phyloP scores from a whole-genome alignment of 768 basidiomycete genomes.

The Suillus subalutaceus region DNA sequence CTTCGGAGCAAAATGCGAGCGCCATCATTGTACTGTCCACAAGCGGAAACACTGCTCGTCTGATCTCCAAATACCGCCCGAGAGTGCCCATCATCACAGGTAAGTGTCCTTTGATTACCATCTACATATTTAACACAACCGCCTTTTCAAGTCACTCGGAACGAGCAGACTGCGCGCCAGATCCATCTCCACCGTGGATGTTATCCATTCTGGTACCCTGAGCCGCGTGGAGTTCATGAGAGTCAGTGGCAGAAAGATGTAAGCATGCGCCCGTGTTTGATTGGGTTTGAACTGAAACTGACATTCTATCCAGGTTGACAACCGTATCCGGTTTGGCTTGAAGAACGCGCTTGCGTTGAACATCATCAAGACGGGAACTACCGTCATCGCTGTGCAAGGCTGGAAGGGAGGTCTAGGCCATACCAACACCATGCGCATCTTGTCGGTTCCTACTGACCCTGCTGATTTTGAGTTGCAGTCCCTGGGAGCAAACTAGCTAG shows the following conservation, averaged over 20 bases:
- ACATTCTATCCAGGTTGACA: conserved; percentile 64
- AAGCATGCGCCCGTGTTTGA: conserved; percentile 30
- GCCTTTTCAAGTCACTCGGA: conserved; percentile 77
- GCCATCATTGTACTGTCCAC: conserved; percentile 97
- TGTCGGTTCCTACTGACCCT: conserved; percentile 79
- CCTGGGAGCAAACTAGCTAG: conserved; percentile 37
- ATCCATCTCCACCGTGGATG: conserved; percentile 95
- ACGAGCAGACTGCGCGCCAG: conserved; percentile 93
- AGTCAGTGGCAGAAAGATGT: conserved; percentile 99
- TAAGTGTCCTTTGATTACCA: conserved; percentile 37
- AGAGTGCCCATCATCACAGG: conserved; percentile 92
- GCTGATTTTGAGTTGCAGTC: conserved; percentile 80
- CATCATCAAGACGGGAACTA: conserved; percentile 85
- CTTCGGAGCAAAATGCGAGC: conserved; percentile 91
- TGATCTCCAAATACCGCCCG: conserved; percentile 96
- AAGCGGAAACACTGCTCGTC: conserved; percentile 92
- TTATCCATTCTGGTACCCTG: conserved; percentile 96
- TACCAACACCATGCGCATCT: conserved; percentile 86
- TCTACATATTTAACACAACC: conserved; percentile 9
- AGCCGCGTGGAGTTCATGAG: conserved; percentile 85
- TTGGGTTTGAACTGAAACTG: conserved; percentile 11
- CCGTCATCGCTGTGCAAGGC: conserved; percentile 96
- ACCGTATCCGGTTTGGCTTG: conserved; percentile 88
- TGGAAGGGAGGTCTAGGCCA: conserved; percentile 99
- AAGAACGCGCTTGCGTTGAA: conserved; percentile 80